Conservation (phyloP, 805 yeast genomes). For the Cyberlindnera lachancei region DNA sequence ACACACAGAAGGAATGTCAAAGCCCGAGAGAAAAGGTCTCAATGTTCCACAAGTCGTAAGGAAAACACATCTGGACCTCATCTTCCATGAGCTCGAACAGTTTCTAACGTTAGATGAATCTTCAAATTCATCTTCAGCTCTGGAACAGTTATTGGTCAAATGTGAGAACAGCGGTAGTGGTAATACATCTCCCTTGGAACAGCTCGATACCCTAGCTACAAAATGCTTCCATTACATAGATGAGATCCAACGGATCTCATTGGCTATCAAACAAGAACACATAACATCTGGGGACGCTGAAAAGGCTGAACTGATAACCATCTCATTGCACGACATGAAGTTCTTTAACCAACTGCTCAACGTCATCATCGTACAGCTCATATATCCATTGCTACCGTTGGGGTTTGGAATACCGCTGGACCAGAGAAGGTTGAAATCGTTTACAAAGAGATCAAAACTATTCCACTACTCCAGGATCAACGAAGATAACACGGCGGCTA, state of each 20-base stretch:
- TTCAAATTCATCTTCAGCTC: slow-evolving; percentile 1
- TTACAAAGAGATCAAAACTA: slow-evolving; percentile 23
- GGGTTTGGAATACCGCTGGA: slow-evolving; percentile 60
- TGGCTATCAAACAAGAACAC: slow-evolving; percentile 1
- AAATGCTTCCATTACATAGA: slow-evolving; percentile 7
- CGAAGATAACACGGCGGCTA: no score
- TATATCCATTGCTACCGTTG: slow-evolving; percentile 53
- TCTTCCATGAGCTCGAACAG: slow-evolving; percentile 20
- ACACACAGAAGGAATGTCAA: no score
- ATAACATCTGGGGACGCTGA: slow-evolving; percentile 8
- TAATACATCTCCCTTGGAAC: background rate
- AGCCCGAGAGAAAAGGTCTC: slow-evolving; percentile 13
- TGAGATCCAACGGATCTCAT: slow-evolving; percentile 14
- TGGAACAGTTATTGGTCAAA: slow-evolving; percentile 1
- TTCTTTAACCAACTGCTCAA: slow-evolving; percentile 59
- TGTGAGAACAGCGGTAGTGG: background rate
- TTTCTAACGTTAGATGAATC: slow-evolving; percentile 17
- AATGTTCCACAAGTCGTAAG: slow-evolving; percentile 25
- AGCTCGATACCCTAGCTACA: slow-evolving; percentile 2
- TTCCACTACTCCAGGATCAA: slow-evolving; percentile 11
- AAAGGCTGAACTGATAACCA: slow-evolving; percentile 33
- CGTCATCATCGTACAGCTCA: slow-evolving; percentile 59
- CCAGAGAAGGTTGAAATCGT: slow-evolving; percentile 47
- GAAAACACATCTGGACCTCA: slow-evolving; percentile 27
- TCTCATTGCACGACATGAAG: slow-evolving; percentile 82